Percentiles rank a stretch among this genome's conserved stretches.
Conservation (phyloP, 768 basidiomycete genomes). For the Lactifluus subvellereus region DNA sequence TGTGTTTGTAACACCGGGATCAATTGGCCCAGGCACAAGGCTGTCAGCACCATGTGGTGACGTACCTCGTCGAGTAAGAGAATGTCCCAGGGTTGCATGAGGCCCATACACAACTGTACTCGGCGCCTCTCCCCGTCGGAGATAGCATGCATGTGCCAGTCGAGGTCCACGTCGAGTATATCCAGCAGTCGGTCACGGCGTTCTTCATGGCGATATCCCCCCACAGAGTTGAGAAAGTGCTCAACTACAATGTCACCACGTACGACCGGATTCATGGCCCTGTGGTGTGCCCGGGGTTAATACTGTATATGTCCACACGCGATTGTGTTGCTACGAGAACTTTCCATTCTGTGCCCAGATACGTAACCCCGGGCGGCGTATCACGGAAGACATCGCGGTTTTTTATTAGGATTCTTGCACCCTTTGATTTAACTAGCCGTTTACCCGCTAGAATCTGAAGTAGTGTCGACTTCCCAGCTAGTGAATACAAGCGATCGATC, state of each 20-base stretch:
- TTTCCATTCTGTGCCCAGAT: slow-evolving; percentile 92
- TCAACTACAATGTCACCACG: slow-evolving; percentile 88
- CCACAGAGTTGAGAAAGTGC: slow-evolving; percentile 95
- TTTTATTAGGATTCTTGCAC: slow-evolving; percentile 62
- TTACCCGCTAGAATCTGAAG: slow-evolving; percentile 93
- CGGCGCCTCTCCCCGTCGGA: slow-evolving; percentile 93
- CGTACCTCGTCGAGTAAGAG: slow-evolving; percentile 87
- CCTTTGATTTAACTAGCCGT: slow-evolving; percentile 51
- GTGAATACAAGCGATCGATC: not conserved
- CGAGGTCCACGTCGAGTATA: slow-evolving; percentile 90
- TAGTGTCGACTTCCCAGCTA: slow-evolving; percentile 94
- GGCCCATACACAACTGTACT: slow-evolving; percentile 92
- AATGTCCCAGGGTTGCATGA: slow-evolving; percentile 94
- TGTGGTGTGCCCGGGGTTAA: slow-evolving; percentile 28
- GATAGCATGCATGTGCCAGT: slow-evolving; percentile 95
- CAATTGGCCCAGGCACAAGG: slow-evolving; percentile 1
- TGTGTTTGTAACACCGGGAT: not conserved
- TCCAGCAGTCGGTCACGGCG: slow-evolving; percentile 80
- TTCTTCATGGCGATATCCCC: slow-evolving; percentile 90
- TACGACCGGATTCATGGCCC: slow-evolving; percentile 97
- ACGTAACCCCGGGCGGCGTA: slow-evolving; percentile 75
- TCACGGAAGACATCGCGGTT: slow-evolving; percentile 86
- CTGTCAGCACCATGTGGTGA: not conserved
- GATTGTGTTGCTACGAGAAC: slow-evolving; percentile 25
- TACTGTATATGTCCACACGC: not conserved